Base-by-base conservation (phyloP, 192 early-diverging fungal genomes). In the Umbelopsis sp. region DNA sequence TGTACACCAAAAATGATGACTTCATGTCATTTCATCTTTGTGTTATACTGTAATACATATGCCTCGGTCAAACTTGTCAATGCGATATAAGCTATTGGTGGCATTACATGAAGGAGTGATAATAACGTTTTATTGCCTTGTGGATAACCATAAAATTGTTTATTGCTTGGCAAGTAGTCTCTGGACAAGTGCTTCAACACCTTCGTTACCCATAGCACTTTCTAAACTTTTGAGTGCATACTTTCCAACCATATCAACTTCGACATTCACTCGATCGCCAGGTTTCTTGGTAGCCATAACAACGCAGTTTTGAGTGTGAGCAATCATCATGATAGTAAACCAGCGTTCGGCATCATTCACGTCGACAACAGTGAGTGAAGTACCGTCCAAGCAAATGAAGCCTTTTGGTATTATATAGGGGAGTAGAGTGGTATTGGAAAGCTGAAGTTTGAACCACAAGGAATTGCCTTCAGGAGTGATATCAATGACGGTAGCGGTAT, bases 191-290 rank as follows among this genome's bases (percentile, higher is more conserved):
- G 50, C 62, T 76, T 80, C 68, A 72, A 80, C 11, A 34, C 82
- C 68, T 76, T 77, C 70, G 80, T 68, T 65, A 85, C 83, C 85
- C 21, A 95, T 88, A 47, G 94, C 88, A 68, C 88, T 88, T 76
- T 96, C 95, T 26, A 97, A 87, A 45, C 80, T 81, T 54, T 82
- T 86, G 66, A 83, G 82, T 49, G 85, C 87, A 78, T 99, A 99
- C 77, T 99, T 99, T 65, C 94, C 95, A 74, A 99, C 84, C 90
- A 97, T 96, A 75, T 99, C 98, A 2, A 97, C 96, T 82, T 99
- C 98, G 51, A 99, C 80, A 77, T 99, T 99, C 66, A 98, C 93
- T 66, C 78, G 79, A 62, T 88, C 87, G 2, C 94, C 95, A 14
- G 88, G 74, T 34, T 84, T 74, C 79, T 93, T 91, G 10, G 50